Evolutionary conservation across 129 eudicot genomes (phyloP), one percentile per base, ranked within the genome.

Genomic region (Centella asiatica): DNA sequence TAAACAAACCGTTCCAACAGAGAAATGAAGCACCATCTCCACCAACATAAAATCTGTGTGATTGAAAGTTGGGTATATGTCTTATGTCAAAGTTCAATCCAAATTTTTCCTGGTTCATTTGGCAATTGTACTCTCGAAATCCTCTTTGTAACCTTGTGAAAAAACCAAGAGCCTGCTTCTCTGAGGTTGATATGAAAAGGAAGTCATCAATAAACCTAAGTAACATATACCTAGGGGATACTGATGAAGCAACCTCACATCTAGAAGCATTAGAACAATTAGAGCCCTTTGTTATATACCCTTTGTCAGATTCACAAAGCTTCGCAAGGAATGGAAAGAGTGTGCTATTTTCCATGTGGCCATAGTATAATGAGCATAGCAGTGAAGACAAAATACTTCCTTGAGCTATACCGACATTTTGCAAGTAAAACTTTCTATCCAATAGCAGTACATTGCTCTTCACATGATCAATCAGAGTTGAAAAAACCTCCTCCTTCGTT

Each of bases 351-450:
- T 93, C 99, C 77, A 93, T 73, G 78, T 87, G 72, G 4, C 95
- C 99, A 44, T 76, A 85, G 66, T 87, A 93, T 64, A 82, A 66
- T 39, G 99, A 87, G 77, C 99, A 87, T 34, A 93, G 95, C 48
- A 84, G 64, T 27, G 99, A 59, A 26, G 99, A 93, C 69, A 87
- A 33, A 49, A 81, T 78, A 79, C 99, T 84, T 68, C 99, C 99
- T 78, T 93, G 99, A 33, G 99, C 83, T 71, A 93, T 93, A 47
- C 99, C 99, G 57, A 93, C 89, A 31, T 24, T 65, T 88, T 93
- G 99, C 76, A 67, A 75, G 67, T 75, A 84, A 73, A 84, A 93
- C 13, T 60, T 67, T 10, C 57, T 65, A 24, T 76, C 69, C 48
- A 87, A 44, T 26, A 62, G 78, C 58, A 93, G 72, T 63, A 93